Conservation (phyloP, 306 rosid species). For the Vigna trinervia region DNA sequence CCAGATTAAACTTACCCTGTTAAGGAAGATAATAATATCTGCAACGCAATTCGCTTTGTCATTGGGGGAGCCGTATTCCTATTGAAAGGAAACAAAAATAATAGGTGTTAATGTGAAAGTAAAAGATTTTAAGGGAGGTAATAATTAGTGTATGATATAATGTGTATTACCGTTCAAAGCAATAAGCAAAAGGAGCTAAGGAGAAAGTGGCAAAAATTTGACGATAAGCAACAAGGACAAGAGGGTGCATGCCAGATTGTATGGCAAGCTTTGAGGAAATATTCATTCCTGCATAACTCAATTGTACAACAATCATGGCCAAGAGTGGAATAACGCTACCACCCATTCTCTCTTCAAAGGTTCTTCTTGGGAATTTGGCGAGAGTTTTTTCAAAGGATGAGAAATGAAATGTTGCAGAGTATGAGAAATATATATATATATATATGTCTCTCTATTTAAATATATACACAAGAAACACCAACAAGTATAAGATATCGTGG, state of each 20-base stretch:
- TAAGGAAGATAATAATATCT: constrained; percentile 67
- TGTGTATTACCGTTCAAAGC: constrained; percentile 62
- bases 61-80: constrained; percentile 67
- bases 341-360: constrained; percentile 38
- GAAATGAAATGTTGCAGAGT: no score
- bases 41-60: constrained; percentile 58
- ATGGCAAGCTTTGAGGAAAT: constrained; percentile 87
- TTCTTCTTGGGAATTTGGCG: background rate
- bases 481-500: background rate
- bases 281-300: constrained; percentile 70
- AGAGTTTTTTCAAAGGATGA: background rate
- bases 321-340: constrained; percentile 54
- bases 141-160: background rate
- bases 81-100: constrained; percentile 12
- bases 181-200: constrained; percentile 76
- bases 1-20: constrained; percentile 61
- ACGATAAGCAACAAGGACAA: constrained; percentile 82
- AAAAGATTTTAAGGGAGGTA: no score
- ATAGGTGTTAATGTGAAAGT: background rate
- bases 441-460: background rate
- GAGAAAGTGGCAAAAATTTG: constrained; percentile 73
- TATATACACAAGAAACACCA: background rate
- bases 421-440: background rate
- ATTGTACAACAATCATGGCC: constrained; percentile 69
- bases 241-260: constrained; percentile 76